A percentile compares a stretch with the other conserved stretches of the same genome.
Evolutionary conservation across 2,329 filamentous ascomycete genomes (phyloP).

Genomic region (Sporothrix brunneoviolacea): DNA sequence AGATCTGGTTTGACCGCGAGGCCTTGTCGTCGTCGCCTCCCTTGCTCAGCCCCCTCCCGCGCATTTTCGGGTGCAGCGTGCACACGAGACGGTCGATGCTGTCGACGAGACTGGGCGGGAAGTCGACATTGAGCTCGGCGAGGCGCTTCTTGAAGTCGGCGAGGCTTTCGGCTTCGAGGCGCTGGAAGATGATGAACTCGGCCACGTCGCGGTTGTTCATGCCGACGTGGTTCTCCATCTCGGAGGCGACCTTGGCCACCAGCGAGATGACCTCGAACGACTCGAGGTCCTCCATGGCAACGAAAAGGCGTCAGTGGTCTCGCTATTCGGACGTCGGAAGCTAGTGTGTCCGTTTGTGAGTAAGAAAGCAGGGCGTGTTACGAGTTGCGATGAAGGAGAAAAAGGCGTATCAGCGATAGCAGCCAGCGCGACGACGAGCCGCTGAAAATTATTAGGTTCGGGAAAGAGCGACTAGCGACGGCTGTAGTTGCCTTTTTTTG

Average conservation of each 20-base stretch:
- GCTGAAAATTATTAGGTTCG: no score
- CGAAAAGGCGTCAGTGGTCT: not conserved
- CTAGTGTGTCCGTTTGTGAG: no score
- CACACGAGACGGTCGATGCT: constrained; percentile 84
- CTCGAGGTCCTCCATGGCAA: constrained; percentile 78
- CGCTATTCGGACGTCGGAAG: no score
- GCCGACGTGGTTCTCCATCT: constrained; percentile 89
- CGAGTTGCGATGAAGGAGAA: no score
- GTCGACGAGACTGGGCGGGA: constrained; percentile 81
- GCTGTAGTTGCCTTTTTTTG: no score
- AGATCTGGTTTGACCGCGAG: constrained; percentile 57
- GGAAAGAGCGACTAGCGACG: no score
- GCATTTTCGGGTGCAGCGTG: constrained; percentile 88
- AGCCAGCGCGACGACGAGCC: no score
- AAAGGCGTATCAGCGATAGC: no score
- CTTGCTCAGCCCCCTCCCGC: constrained; percentile 37
- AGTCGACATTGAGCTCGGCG: constrained; percentile 68
- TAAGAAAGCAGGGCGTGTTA: no score
- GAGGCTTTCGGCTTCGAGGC: constrained; percentile 64
- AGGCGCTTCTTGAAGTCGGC: constrained; percentile 70
- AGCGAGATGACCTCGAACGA: constrained; percentile 89
- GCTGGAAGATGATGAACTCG: constrained; percentile 91
- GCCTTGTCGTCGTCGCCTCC: constrained; percentile 33
- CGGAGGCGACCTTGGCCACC: constrained; percentile 88
- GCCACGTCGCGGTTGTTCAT: constrained; percentile 91